A percentile compares a stretch with the other conserved stretches of the same genome.
phyloP scores from a whole-genome alignment of 2,329 filamentous ascomycete genomes.

The Xylariaceae sp. region DNA sequence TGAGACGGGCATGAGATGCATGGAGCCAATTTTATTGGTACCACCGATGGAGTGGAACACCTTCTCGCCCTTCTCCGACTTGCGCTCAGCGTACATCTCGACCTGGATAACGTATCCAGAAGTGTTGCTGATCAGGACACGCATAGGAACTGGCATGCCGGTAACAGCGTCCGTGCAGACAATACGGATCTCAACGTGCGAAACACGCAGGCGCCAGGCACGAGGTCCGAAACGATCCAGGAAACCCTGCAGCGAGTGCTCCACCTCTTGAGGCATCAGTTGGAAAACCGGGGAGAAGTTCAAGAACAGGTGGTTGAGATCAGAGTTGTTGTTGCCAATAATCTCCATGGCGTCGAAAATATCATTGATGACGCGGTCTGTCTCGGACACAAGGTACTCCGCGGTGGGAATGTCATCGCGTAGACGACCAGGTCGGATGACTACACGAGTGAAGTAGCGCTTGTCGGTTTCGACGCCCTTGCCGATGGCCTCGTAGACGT shows the following conservation, averaged over 20 bases:
- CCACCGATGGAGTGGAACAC: conserved; percentile 97
- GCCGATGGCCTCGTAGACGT: conserved; percentile 94
- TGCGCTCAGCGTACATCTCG: conserved; percentile 95
- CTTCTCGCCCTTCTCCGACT: conserved; percentile 97
- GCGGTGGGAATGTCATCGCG: conserved; percentile 97
- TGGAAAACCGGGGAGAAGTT: conserved; percentile 98
- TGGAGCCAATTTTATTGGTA: conserved; percentile 88
- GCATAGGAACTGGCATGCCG: conserved; percentile 81
- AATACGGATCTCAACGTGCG: conserved; percentile 96
- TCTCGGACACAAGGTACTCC: conserved; percentile 96
- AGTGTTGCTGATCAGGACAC: conserved; percentile 96
- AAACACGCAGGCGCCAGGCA: conserved; percentile 92
- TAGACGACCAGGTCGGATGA: conserved; percentile 88
- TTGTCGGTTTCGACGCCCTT: conserved; percentile 95
- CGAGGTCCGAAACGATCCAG: conserved; percentile 92
- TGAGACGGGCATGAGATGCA: conserved; percentile 87
- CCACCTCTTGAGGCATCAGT: conserved; percentile 80
- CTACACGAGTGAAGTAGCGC: conserved; percentile 95
- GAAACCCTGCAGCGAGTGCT: conserved; percentile 90
- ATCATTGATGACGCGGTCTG: conserved; percentile 93
- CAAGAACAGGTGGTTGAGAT: conserved; percentile 99
- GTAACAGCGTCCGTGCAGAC: conserved; percentile 88
- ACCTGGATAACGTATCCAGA: conserved; percentile 97
- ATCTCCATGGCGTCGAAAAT: conserved; percentile 97
- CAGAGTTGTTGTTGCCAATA: conserved; percentile 97